Evolutionary conservation across 768 basidiomycete genomes (phyloP), one percentile per base, ranked within the genome.

Genomic region (Mycena crocata): DNA sequence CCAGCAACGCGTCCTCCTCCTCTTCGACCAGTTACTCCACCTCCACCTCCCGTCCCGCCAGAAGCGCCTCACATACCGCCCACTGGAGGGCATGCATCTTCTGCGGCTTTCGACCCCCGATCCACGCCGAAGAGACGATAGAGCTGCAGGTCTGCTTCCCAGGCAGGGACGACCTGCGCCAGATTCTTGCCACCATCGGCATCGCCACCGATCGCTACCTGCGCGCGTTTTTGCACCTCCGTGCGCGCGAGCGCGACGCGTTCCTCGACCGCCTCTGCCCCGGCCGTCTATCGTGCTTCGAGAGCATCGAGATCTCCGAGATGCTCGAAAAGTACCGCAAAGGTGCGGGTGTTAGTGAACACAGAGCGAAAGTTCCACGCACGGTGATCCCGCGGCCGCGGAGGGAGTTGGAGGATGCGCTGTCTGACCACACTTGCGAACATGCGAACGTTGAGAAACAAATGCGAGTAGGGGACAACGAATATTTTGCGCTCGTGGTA

Each of bases 401-500:
- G 4, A 21, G 5, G 31, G 48, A 37, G 9, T 3, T 39, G 19
- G 58, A 60, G 39, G 32, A 50, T 19, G 2, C 31, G 5, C 17
- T 60, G 19, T 32, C 35, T 8, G 1, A 23, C 1, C 24, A 60
- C 15, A 31, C 10, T 2, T 26, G 48, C 28, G 9, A 13, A 2
- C 23, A 49, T 9, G 9, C 24, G 0, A 0, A 40, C 23, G 26
- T 50, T 6, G 24, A 52, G 35, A 40, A 23, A 13, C 50, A 52
- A 14, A 44, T 62, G 60, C 30, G 26, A 7, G n/a, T 19, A 14
- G 49, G 51, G 28, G 49, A 50, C 15, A 23, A 28, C 6, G 59
- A 61, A 23, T 61, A 61, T 13, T 51, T 61, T 24, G 59, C 39
- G n/a, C 26, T 61, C n/a, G 50, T 61, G 39, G 59, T 61, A 45